A percentile compares a stretch with the other conserved stretches of the same genome.
Evolutionary conservation across 2,329 filamentous ascomycete genomes (phyloP).

Genomic region (Ophiostoma montium): DNA sequence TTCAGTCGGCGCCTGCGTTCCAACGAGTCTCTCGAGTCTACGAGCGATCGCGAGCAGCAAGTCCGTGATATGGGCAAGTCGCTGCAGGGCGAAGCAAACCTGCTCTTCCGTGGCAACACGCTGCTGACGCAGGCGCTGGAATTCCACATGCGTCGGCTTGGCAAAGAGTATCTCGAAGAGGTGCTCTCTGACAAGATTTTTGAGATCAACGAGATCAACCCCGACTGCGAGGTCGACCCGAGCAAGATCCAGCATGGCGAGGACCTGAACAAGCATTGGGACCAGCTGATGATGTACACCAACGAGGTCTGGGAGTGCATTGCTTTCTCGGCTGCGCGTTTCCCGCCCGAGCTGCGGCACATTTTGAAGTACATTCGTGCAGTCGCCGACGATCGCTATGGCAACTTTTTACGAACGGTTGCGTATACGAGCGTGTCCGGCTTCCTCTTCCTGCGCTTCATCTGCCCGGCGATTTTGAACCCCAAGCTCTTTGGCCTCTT

Average conservation of each 20-base stretch:
- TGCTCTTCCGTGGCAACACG: slow-evolving; percentile 91
- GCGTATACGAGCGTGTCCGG: slow-evolving; percentile 90
- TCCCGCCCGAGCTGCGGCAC: slow-evolving; percentile 68
- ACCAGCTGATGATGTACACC: slow-evolving; percentile 58
- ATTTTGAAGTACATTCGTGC: slow-evolving; percentile 85
- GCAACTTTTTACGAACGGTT: slow-evolving; percentile 78
- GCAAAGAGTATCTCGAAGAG: slow-evolving; percentile 84
- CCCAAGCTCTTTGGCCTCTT: slow-evolving; percentile 85
- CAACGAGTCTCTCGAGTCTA: slow-evolving; percentile 50
- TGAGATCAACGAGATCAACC: slow-evolving; percentile 82
- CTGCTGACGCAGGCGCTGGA: slow-evolving; percentile 86
- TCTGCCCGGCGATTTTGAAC: slow-evolving; percentile 90
- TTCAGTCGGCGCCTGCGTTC: slow-evolving; percentile 59
- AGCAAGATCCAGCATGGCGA: slow-evolving; percentile 53
- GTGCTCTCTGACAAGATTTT: slow-evolving; percentile 71
- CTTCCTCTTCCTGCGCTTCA: slow-evolving; percentile 87
- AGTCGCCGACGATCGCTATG: slow-evolving; percentile 87
- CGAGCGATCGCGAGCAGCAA: slow-evolving; percentile 53
- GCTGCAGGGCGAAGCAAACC: slow-evolving; percentile 74
- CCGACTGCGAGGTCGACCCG: slow-evolving; percentile 90
- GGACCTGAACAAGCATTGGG: slow-evolving; percentile 75
- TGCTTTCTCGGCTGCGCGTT: slow-evolving; percentile 53
- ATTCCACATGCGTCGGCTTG: slow-evolving; percentile 86
- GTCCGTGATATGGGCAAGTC: slow-evolving; percentile 68
- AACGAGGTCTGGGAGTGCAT: slow-evolving; percentile 80